Evolutionary conservation across 169 alveolate species (phyloP), one percentile per base, ranked within the genome.

Genomic region (Plasmodium fragile): DNA sequence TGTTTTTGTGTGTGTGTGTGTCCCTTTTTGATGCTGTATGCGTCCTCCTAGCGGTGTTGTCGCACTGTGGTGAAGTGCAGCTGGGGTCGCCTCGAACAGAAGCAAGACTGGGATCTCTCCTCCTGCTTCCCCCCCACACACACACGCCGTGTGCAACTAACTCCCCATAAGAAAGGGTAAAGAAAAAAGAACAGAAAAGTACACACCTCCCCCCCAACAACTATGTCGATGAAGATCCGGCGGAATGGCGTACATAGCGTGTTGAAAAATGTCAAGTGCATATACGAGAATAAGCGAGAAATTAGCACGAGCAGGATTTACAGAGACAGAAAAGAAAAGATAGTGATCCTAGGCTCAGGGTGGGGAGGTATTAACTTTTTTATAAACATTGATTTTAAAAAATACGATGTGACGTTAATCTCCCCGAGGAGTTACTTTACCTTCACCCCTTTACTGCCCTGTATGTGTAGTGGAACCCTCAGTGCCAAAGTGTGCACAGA

Each of bases 341-440:
- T 96, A n/a, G 96, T 96, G 2, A 84, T 96, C 53, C 81, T 95
- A 39, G 97, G 97, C 0, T 91, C 97, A 6, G 97, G 97, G n/a
- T 96, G 97, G 97, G 84, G 97, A 16, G 95, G 97, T 5, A 52
- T 96, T 4, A 90, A 90, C 53, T 95, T 96, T 43, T 80, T 95
- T 73, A 85, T 93, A 77, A 92, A 92, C 41, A 72, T 96, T 1
- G 95, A 95, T 80, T 94, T 94, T 41, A 71, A 71, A 45, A 96
- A 96, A 85, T 96, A 81, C 81, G 97, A 96, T 85, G 92, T 95
- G 32, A 93, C 94, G 3, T 87, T 96, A 34, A 87, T 96, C 32
- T 96, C 97, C 2, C 97, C 97, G n/a, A 73, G 97, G 59, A 96
- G 94, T 92, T 95, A 95, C 75, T 96, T 96, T 91, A 96, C 96